phyloP scores from a whole-genome alignment of 768 basidiomycete species.

The Russula emetica region DNA sequence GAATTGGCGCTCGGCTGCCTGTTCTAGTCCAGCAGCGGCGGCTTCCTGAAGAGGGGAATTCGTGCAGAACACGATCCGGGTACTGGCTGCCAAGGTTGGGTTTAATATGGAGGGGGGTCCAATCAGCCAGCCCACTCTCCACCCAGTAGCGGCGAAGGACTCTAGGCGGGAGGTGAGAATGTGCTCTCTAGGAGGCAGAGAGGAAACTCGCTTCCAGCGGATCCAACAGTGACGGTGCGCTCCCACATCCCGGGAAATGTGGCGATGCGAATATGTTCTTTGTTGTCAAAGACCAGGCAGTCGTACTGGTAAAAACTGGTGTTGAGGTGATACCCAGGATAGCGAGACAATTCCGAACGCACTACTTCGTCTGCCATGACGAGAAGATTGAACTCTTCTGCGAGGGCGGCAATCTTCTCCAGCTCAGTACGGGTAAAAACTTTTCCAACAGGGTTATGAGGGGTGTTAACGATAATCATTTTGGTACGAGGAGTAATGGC shows the following conservation, averaged over 20 bases:
- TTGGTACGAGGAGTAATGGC: conserved; percentile 88
- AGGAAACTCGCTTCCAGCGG: conserved; percentile 73
- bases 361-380: conserved; percentile 98
- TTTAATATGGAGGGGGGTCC: conserved; percentile 77
- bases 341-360: conserved; percentile 33
- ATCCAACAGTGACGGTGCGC: conserved; percentile 91
- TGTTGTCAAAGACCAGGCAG: conserved; percentile 80
- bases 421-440: conserved; percentile 85
- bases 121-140: conserved; percentile 96
- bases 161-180: conserved; percentile 44
- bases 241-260: conserved; percentile 99
- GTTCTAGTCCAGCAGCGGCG: conserved; percentile 82
- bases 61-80: conserved; percentile 92
- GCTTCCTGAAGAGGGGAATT: conserved; percentile 97
- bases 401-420: conserved; percentile 77
- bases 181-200: not conserved
- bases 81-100: conserved; percentile 85
- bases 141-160: conserved; percentile 94
- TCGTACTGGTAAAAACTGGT: conserved; percentile 62
- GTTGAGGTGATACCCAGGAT: not conserved
- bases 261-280: conserved; percentile 89
- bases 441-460: conserved; percentile 98
- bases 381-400: conserved; percentile 87
- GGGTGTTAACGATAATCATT: conserved; percentile 93
- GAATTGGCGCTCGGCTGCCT: conserved; percentile 65